A percentile compares a stretch with the other conserved stretches of the same genome.
Evolutionary conservation across 345 rosid species (phyloP).

Genomic region (Syzygium grande): DNA sequence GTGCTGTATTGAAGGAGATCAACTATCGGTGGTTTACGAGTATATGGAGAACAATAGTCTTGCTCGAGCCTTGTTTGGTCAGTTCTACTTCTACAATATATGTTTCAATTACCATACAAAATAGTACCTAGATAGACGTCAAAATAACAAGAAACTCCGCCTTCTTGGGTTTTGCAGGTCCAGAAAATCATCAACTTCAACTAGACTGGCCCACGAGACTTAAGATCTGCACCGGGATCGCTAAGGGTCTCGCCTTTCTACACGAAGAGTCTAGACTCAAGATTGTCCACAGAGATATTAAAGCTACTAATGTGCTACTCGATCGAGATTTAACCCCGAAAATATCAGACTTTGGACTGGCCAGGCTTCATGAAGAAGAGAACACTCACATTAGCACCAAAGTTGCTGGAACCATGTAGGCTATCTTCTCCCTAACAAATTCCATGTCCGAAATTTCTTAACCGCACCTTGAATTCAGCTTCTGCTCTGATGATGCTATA

Average conservation of each 20-base stretch:
- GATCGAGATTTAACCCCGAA: constrained; percentile 42
- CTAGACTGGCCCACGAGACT: constrained; percentile 41
- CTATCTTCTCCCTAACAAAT: background rate
- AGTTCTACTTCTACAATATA: constrained; percentile 1
- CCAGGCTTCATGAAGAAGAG: constrained; percentile 39
- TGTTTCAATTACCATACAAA: background rate
- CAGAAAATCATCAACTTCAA: constrained; percentile 7
- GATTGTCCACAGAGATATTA: constrained; percentile 64
- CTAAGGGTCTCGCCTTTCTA: constrained; percentile 52
- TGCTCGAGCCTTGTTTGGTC: constrained; percentile 49
- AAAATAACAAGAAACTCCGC: background rate
- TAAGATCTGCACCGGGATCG: constrained; percentile 46
- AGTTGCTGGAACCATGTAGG: constrained; percentile 65
- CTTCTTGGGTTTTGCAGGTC: constrained; percentile 3
- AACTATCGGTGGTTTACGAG: constrained; percentile 50
- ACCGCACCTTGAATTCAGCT: too few relatives aligned
- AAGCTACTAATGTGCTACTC: constrained; percentile 48
- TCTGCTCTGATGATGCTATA: background rate
- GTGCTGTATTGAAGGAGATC: constrained; percentile 57
- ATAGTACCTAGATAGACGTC: background rate
- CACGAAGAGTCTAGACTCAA: constrained; percentile 45
- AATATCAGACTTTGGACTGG: constrained; percentile 65
- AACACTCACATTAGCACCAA: constrained; percentile 48
- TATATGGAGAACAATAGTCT: constrained; percentile 69
- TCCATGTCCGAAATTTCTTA: background rate